A percentile compares a stretch with the other conserved stretches of the same genome.
Conservation (phyloP, 805 yeast species). For the Monosporozyma siamensis region DNA sequence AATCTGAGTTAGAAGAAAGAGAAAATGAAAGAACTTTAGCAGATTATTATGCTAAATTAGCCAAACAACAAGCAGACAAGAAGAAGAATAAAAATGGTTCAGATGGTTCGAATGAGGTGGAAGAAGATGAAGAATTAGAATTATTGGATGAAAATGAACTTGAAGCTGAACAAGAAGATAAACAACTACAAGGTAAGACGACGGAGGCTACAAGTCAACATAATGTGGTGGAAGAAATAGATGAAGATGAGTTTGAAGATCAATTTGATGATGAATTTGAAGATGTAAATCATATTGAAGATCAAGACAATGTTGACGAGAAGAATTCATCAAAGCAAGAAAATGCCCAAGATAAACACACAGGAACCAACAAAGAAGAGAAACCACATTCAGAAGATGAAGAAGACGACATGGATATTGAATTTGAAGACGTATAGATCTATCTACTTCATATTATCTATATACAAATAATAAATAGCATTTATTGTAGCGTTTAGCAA, state of each 20-base stretch:
- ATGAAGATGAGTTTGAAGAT: conserved; percentile 17
- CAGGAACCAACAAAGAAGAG: neutral
- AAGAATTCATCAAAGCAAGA: no score
- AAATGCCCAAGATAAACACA: neutral
- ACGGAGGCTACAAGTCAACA: neutral
- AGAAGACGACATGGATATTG: conserved; percentile 28
- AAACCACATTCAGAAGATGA: conserved; percentile 11
- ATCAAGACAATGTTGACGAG: no score
- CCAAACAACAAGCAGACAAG: conserved; percentile 55
- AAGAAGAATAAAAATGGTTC: conserved; percentile 38
- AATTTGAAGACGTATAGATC: conserved; percentile 28
- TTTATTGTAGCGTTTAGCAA: no score
- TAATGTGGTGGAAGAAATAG: conserved; percentile 11
- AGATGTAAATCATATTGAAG: conserved; percentile 4
- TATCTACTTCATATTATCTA: no score
- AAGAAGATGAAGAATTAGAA: conserved; percentile 37
- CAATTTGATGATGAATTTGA: conserved; percentile 15
- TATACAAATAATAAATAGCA: no score
- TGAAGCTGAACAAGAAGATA: conserved; percentile 25
- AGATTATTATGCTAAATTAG: conserved; percentile 71
- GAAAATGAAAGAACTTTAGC: conserved; percentile 65
- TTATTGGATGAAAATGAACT: conserved; percentile 43
- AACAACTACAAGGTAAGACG: neutral
- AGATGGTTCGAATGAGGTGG: conserved; percentile 39
- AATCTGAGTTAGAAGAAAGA: conserved; percentile 42